Percentiles rank a stretch among this genome's conserved stretches.
Conservation (phyloP, 192 early-diverging fungal species). For the Coemansia sp. region DNA sequence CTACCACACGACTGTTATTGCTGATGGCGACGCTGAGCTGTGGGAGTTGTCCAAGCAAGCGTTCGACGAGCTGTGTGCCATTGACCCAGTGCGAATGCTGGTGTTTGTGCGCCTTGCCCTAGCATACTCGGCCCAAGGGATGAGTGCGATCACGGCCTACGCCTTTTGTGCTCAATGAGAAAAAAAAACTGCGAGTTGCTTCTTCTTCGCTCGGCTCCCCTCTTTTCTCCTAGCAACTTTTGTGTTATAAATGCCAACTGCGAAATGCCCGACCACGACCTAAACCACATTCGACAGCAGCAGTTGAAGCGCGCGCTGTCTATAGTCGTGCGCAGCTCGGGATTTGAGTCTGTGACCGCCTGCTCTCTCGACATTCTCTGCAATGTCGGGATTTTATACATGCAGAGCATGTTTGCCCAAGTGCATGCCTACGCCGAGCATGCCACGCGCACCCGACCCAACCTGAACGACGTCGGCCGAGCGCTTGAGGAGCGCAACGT, state of each 20-base stretch:
- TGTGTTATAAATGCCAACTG: background rate
- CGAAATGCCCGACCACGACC: conserved; percentile 16
- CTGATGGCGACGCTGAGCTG: conserved; percentile 62
- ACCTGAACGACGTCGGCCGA: conserved; percentile 51
- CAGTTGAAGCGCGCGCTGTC: conserved; percentile 41
- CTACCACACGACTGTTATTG: conserved; percentile 61
- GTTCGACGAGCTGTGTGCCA: conserved; percentile 66
- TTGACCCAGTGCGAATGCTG: conserved; percentile 69
- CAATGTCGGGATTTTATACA: conserved; percentile 39
- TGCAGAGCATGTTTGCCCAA: conserved; percentile 51
- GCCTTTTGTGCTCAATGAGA: conserved; percentile 49
- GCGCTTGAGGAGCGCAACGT: conserved; percentile 44
- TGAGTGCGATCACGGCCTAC: conserved; percentile 53
- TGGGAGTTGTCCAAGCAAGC: conserved; percentile 70
- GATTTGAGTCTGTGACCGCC: conserved; percentile 28
- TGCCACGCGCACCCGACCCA: conserved; percentile 50
- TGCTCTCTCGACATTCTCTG: conserved; percentile 41
- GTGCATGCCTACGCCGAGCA: conserved; percentile 51
- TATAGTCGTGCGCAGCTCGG: conserved; percentile 26
- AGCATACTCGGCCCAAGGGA: conserved; percentile 65
- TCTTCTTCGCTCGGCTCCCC: background rate
- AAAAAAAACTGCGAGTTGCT: too few species aligned
- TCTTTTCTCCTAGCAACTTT: background rate
- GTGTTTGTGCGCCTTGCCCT: conserved; percentile 78
- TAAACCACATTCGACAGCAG: conserved; percentile 28